Conservation (phyloP, 1,139 yeast species). For the Candida dubliniensis region DNA sequence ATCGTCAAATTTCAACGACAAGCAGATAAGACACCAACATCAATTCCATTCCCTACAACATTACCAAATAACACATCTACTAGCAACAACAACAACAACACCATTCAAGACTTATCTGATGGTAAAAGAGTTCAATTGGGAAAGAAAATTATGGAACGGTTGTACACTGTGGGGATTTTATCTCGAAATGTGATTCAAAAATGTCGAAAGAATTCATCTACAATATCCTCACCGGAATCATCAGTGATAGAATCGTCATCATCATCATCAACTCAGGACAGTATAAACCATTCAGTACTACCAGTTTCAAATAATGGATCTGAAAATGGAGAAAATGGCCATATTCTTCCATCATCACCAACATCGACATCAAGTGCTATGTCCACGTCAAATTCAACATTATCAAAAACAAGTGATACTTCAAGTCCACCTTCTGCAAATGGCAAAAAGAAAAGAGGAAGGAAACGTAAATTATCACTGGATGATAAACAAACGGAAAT, state of each 20-base stretch:
- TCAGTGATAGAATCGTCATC: too few relatives aligned
- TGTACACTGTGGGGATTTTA: neutral
- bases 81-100: neutral
- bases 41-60: neutral
- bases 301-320: neutral
- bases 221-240: too few relatives aligned
- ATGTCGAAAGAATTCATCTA: neutral
- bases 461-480: neutral
- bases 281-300: neutral
- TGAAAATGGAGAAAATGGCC: neutral
- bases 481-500: neutral
- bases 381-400: neutral
- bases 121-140: conserved; percentile 9
- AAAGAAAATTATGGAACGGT: conserved; percentile 3
- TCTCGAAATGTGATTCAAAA: neutral
- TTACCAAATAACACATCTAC: neutral
- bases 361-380: neutral
- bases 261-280: neutral
- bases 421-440: too few relatives aligned
- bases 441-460: neutral
- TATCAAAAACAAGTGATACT: neutral
- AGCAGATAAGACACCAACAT: too few relatives aligned
- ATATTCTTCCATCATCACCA: neutral
- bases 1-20: too few relatives aligned
- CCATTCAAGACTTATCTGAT: neutral